phyloP scores from a whole-genome alignment of 2,329 filamentous ascomycete species.

The Arthroderma sp. region DNA sequence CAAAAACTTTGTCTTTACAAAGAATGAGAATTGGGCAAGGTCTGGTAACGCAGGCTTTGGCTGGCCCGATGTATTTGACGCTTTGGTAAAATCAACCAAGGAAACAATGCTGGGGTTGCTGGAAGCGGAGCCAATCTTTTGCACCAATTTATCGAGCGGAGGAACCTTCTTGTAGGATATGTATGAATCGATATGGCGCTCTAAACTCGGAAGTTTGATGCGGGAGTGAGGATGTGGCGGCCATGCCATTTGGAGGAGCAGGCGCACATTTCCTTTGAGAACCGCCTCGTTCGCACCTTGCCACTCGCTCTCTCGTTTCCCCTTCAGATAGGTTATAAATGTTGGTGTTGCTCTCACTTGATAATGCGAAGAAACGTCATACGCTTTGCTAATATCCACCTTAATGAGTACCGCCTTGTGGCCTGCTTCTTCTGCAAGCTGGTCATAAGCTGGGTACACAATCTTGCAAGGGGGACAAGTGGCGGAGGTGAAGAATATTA shows the following conservation, averaged over 20 bases:
- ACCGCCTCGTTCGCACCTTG: constrained; percentile 58
- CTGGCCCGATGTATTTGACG: constrained; percentile 45
- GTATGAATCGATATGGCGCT: constrained; percentile 51
- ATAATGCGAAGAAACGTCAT: constrained; percentile 53
- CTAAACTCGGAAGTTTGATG: constrained; percentile 58
- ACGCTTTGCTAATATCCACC: constrained; percentile 60
- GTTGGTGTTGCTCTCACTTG: constrained; percentile 69
- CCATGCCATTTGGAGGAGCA: constrained; percentile 63
- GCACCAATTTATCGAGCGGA: constrained; percentile 66
- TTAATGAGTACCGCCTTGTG: constrained; percentile 64
- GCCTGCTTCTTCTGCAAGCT: constrained; percentile 61
- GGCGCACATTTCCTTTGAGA: constrained; percentile 58
- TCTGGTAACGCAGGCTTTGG: constrained; percentile 60
- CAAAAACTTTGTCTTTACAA: constrained; percentile 46
- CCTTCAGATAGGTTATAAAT: constrained; percentile 72
- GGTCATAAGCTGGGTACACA: constrained; percentile 69
- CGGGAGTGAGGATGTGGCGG: constrained; percentile 64
- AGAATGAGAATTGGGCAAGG: constrained; percentile 51
- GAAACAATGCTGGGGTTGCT: constrained; percentile 48
- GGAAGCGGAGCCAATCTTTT: constrained; percentile 59
- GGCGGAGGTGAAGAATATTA: constrained; percentile 85
- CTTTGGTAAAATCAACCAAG: constrained; percentile 60
- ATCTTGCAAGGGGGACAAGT: constrained; percentile 76
- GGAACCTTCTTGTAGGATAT: constrained; percentile 67
- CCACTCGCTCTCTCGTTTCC: constrained; percentile 68